Base-by-base conservation (phyloP, 495 filamentous ascomycete species). In the Ramalina intermedia region DNA sequence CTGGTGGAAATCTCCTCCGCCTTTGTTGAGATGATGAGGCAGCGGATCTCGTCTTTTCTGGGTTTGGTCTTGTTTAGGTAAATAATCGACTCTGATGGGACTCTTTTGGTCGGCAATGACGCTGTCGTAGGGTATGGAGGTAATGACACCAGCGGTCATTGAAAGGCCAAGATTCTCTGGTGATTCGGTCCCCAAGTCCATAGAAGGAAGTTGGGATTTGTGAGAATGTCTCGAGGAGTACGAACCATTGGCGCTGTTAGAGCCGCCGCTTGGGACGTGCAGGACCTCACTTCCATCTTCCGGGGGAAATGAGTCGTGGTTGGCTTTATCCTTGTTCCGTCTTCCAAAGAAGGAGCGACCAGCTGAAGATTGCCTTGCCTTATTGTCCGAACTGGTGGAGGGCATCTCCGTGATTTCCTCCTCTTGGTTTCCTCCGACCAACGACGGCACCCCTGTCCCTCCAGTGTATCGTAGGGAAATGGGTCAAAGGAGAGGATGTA, bases 321-420 rank as follows among this genome's bases (percentile, higher is more conserved):
- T 47, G 56, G 72, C 69, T 60, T 77, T 84, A 55, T 87, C 86
- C 63, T 86, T 86, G 64, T 87, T 69, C 58, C 78, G 86, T 61
- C 81, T 76, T 52, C 84, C 79, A 63, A 91, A 91, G 71, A 94
- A 90, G 44, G 83, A 87, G 68, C 88, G 89, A 53, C 83, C 82
- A 56, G 78, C 79, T 46, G 86, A 88, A 44, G 83, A 84, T 69
- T 88, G 84, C 62, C 85, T 76, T 49, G 81, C 73, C 68, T 90
- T 89, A 69, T 56, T 58, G 58, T 87, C 81, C 53, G 81, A 74
- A 69, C 76, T 78, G 63, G 66, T 68, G 55, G 66, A 57, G 59
- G 72, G 70, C 71, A 75, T 75, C 69, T 50, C 47, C 38, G n/a
- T 46, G n/a, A 8, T 35, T 16, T 23, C 40, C 40, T 23, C 39